Evolutionary conservation across 2,329 filamentous ascomycete genomes (phyloP).

Genomic region (Colletotrichum incanum): DNA sequence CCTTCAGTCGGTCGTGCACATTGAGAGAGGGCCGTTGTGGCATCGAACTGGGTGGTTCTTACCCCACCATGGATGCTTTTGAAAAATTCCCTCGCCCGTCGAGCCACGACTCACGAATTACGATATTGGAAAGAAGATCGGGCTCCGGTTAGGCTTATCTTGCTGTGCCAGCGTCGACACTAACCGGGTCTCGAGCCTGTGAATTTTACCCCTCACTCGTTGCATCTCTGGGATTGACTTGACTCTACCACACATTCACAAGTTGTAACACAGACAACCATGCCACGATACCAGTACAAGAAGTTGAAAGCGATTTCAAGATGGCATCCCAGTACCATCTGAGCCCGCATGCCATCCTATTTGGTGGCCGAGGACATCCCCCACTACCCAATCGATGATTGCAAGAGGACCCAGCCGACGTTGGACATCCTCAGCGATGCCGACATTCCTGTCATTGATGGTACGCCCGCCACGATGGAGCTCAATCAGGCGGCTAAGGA

Average conservation of each 20-base stretch:
- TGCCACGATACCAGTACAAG: slow-evolving; percentile 17
- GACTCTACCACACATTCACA: not conserved
- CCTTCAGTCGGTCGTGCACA: not conserved
- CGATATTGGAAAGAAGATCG: not conserved
- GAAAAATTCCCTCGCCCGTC: slow-evolving; percentile 28
- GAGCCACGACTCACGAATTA: slow-evolving; percentile 35
- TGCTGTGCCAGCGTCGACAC: not conserved
- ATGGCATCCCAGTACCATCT: slow-evolving; percentile 39
- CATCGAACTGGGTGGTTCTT: slow-evolving; percentile 18
- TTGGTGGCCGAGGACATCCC: slow-evolving; percentile 5
- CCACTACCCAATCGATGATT: slow-evolving; percentile 5
- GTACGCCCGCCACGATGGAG: slow-evolving; percentile 85
- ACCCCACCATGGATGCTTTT: slow-evolving; percentile 36
- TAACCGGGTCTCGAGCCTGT: not conserved
- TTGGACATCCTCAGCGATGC: slow-evolving; percentile 74
- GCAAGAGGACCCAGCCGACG: slow-evolving; percentile 70
- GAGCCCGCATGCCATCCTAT: not conserved
- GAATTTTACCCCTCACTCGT: not conserved
- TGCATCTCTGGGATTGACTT: slow-evolving; percentile 12
- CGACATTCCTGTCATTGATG: slow-evolving; percentile 77
- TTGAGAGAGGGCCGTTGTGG: slow-evolving; percentile 20
- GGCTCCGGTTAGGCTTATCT: slow-evolving; percentile 7
- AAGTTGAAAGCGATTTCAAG: not conserved
- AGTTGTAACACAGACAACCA: slow-evolving; percentile 4
- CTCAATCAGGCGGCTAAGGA: slow-evolving; percentile 87